Evolutionary conservation across 768 basidiomycete genomes (phyloP).

Genomic region (Pleurotus eryngii): DNA sequence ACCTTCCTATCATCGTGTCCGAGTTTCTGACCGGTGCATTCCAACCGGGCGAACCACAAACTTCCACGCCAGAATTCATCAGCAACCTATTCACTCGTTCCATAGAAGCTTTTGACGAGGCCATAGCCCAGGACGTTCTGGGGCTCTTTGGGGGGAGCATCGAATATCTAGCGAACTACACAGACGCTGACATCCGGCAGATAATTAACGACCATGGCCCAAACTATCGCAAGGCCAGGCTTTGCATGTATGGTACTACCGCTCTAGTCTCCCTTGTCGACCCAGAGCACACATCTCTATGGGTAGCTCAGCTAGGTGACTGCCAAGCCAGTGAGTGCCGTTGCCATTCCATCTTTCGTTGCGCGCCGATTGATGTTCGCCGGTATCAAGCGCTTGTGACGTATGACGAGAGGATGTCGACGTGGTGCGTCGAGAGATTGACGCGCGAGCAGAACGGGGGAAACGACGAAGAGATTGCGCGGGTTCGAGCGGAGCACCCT

Average conservation of each 20-base stretch:
- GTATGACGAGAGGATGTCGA: slow-evolving; percentile 37
- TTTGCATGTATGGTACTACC: slow-evolving; percentile 80
- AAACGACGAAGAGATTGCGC: slow-evolving; percentile 62
- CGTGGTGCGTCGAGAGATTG: slow-evolving; percentile 59
- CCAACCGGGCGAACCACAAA: slow-evolving; percentile 31
- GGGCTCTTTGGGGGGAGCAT: slow-evolving; percentile 58
- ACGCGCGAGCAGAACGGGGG: slow-evolving; percentile 72
- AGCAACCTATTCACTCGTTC: slow-evolving; percentile 55
- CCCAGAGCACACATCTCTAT: slow-evolving; percentile 63
- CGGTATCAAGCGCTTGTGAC: slow-evolving; percentile 45
- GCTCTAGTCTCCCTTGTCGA: slow-evolving; percentile 72
- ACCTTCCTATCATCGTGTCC: slow-evolving; percentile 64
- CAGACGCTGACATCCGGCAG: slow-evolving; percentile 51
- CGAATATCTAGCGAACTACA: slow-evolving; percentile 44
- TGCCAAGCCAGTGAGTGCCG: slow-evolving; percentile 65
- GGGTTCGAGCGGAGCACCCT: slow-evolving; percentile 63
- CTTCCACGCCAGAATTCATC: slow-evolving; percentile 44
- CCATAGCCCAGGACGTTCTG: slow-evolving; percentile 63
- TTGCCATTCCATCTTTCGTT: no score
- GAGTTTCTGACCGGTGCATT: slow-evolving; percentile 50
- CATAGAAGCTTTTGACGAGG: slow-evolving; percentile 61
- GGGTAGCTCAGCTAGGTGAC: slow-evolving; percentile 81
- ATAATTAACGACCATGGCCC: slow-evolving; percentile 66
- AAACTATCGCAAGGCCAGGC: slow-evolving; percentile 61
- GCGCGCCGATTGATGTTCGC: no score